Conservation (phyloP, 352 stramenopile genomes). For the Peronospora tabacina region DNA sequence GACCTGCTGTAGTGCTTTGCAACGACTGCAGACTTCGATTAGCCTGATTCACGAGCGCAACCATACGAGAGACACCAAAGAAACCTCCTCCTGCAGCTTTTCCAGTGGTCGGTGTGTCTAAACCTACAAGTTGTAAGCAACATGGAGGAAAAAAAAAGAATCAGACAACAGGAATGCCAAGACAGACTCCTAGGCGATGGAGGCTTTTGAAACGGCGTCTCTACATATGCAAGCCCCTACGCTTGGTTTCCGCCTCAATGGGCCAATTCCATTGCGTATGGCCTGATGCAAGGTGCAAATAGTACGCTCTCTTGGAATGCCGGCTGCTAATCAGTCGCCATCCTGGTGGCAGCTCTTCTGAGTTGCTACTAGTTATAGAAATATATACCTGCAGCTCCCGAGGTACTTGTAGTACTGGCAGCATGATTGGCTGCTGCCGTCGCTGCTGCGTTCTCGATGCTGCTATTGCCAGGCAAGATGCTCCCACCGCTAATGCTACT, state of each 20-base stretch:
- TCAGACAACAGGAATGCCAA: conserved; percentile 3
- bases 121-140: conserved; percentile 15
- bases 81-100: conserved; percentile 51
- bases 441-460: conserved; percentile 34
- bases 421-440: conserved; percentile 32
- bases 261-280: conserved; percentile 63
- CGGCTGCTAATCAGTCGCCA: conserved; percentile 69
- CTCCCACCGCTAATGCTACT: conserved; percentile 44
- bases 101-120: conserved; percentile 24
- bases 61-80: conserved; percentile 64
- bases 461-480: conserved; percentile 36
- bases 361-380: conserved; percentile 7
- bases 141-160: neutral
- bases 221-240: conserved; percentile 22
- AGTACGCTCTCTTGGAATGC: conserved; percentile 61
- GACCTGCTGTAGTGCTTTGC: conserved; percentile 33
- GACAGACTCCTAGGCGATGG: neutral
- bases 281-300: conserved; percentile 57
- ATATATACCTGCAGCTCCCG: conserved; percentile 29
- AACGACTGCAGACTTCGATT: conserved; percentile 68
- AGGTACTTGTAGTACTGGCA: conserved; percentile 8
- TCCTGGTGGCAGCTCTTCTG: conserved; percentile 41
- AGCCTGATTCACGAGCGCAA: conserved; percentile 55
- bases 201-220: conserved; percentile 1
- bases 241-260: conserved; percentile 56